Evolutionary conservation across 106 monocot species (phyloP).

Genomic region (Vanilla planifolia): DNA sequence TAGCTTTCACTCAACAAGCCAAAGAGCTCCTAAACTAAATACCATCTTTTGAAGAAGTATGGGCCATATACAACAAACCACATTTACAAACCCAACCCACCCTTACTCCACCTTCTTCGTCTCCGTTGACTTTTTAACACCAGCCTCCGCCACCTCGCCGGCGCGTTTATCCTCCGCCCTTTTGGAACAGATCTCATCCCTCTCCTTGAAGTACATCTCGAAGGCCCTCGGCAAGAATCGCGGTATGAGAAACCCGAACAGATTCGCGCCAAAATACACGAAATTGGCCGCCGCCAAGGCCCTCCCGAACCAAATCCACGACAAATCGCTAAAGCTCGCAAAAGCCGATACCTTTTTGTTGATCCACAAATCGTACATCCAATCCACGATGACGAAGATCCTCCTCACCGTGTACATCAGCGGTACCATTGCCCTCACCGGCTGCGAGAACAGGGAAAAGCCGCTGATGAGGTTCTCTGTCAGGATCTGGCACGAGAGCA

Average conservation of each 20-base stretch:
- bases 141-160: not conserved
- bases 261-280: constrained; percentile 75
- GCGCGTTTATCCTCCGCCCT: constrained; percentile 38
- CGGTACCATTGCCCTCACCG: constrained; percentile 80
- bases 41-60: no score
- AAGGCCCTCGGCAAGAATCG: constrained; percentile 76
- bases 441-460: constrained; percentile 60
- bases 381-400: constrained; percentile 67
- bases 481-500: constrained; percentile 78
- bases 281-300: constrained; percentile 54
- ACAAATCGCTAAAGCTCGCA: constrained; percentile 41
- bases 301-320: constrained; percentile 88
- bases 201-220: constrained; percentile 70
- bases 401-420: constrained; percentile 77
- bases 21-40: no score
- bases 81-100: no score
- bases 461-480: constrained; percentile 79
- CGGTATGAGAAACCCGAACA: constrained; percentile 77
- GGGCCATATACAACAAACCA: no score
- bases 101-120: constrained; percentile 17
- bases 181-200: constrained; percentile 43
- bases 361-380: constrained; percentile 60
- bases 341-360: constrained; percentile 38
- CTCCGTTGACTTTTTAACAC: not conserved
- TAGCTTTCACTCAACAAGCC: no score